Conservation (phyloP, 257 asterid species). For the Leptodermis oblonga region DNA sequence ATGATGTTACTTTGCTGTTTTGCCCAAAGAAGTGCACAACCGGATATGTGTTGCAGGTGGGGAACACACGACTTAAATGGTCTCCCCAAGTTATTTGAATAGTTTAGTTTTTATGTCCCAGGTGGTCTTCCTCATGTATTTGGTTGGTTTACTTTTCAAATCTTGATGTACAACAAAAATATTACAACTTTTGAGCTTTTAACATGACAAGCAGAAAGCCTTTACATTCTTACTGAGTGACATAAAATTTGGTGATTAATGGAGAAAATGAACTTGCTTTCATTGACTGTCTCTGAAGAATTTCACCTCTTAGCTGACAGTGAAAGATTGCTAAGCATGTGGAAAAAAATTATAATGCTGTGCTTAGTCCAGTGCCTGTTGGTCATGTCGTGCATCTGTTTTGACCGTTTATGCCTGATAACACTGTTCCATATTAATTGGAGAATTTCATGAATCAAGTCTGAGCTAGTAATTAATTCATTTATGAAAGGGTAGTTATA, state of each 20-base stretch:
- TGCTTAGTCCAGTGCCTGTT: neutral
- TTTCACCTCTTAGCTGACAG: neutral
- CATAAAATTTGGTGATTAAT: neutral
- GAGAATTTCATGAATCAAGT: neutral
- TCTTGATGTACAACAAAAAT: neutral
- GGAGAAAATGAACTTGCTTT: neutral
- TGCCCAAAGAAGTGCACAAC: slow-evolving; percentile 47
- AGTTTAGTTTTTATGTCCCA: neutral
- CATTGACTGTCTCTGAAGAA: neutral
- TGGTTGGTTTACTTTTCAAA: neutral
- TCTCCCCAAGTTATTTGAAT: slow-evolving; percentile 72
- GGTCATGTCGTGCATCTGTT: neutral
- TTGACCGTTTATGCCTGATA: neutral
- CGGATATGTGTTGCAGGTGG: slow-evolving; percentile 92
- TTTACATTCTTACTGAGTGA: neutral
- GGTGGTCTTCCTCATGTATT: neutral
- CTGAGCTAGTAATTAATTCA: neutral
- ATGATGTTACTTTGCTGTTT: slow-evolving; percentile 16
- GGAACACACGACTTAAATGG: slow-evolving; percentile 84
- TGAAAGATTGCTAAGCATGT: too few relatives aligned
- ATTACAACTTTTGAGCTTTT: neutral
- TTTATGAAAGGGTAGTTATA: neutral
- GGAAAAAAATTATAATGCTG: neutral
- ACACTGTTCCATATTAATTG: neutral
- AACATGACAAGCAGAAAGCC: neutral